A percentile compares a stretch with the other conserved stretches of the same genome.
phyloP scores from a whole-genome alignment of 2,329 filamentous ascomycete species.

The Remersonia thermophila region DNA sequence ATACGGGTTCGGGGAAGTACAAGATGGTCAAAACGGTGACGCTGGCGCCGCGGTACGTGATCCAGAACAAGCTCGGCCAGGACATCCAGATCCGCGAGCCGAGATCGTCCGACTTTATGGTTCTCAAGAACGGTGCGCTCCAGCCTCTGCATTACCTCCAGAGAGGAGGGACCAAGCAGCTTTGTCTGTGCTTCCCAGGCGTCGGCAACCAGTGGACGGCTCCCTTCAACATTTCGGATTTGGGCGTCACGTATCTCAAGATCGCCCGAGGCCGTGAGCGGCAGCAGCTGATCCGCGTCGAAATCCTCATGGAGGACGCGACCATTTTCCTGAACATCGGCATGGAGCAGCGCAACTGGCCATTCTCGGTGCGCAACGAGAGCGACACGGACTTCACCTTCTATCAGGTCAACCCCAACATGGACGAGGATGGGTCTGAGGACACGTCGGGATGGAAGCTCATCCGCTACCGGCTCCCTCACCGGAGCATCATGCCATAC shows the following conservation, averaged over 20 bases:
- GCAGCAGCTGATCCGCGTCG: constrained; percentile 75
- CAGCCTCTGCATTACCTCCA: constrained; percentile 84
- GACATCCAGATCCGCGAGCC: constrained; percentile 84
- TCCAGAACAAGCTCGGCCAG: constrained; percentile 86
- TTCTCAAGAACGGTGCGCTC: constrained; percentile 63
- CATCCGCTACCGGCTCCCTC: constrained; percentile 81
- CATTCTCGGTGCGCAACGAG: constrained; percentile 96
- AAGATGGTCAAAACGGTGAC: constrained; percentile 95
- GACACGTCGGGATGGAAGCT: constrained; percentile 84
- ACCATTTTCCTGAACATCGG: constrained; percentile 89
- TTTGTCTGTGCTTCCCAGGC: constrained; percentile 85
- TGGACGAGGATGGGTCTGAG: constrained; percentile 78
- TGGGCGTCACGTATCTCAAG: constrained; percentile 88
- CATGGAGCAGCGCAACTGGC: constrained; percentile 90
- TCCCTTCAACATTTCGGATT: constrained; percentile 91
- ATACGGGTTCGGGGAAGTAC: constrained; percentile 91
- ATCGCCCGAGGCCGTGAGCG: constrained; percentile 81
- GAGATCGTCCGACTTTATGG: constrained; percentile 75
- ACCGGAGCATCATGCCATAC: constrained; percentile 97
- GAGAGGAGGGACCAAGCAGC: constrained; percentile 69
- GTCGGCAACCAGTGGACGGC: constrained; percentile 97
- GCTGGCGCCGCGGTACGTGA: constrained; percentile 78
- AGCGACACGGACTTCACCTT: constrained; percentile 95
- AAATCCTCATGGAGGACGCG: constrained; percentile 82
- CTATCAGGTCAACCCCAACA: constrained; percentile 84